These are phyloP conservation scores for Eimeria brunetti DNA, from an alignment of 169 alveolate genomes.

Conservation along the genomic window DNA sequence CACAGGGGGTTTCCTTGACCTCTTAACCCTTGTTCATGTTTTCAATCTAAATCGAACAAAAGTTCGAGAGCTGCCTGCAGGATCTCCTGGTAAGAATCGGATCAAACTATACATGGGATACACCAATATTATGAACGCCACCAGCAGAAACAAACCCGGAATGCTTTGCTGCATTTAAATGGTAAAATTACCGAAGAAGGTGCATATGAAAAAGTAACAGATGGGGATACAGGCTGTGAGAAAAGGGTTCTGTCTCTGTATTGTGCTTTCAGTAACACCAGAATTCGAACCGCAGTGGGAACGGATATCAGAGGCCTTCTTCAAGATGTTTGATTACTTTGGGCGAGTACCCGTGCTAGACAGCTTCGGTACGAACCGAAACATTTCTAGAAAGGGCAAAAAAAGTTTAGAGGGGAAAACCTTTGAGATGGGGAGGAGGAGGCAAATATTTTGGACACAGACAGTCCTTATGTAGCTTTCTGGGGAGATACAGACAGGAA, in stretches of 20 bases:
- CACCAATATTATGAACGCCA: too few species aligned
- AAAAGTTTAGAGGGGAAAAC: neutral
- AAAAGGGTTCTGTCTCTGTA: neutral
- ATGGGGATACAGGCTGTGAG: neutral
- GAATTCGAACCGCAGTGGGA: conserved; percentile 33
- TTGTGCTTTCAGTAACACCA: neutral
- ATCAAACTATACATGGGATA: neutral
- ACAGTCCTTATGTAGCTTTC: neutral
- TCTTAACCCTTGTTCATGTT: conserved; percentile 37
- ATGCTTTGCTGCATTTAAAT: neutral
- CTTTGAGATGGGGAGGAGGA: too few species aligned
- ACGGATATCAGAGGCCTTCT: conserved; percentile 45
- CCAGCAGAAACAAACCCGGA: neutral
- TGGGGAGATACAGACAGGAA: neutral
- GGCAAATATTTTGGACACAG: too few species aligned
- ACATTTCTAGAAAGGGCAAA: neutral
- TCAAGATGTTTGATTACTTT: conserved; percentile 34
- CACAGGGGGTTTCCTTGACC: conserved; percentile 49
- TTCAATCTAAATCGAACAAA: conserved; percentile 36
- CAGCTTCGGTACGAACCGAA: conserved; percentile 15
- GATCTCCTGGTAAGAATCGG: conserved; percentile 21
- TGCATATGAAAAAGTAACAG: neutral
- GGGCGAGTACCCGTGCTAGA: conserved; percentile 49
- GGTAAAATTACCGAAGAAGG: neutral
- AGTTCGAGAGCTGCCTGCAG: conserved; percentile 33